These are phyloP conservation scores for Exophiala sp. DNA, from an alignment of 2,329 filamentous ascomycete species.

Conservation along the genomic window DNA sequence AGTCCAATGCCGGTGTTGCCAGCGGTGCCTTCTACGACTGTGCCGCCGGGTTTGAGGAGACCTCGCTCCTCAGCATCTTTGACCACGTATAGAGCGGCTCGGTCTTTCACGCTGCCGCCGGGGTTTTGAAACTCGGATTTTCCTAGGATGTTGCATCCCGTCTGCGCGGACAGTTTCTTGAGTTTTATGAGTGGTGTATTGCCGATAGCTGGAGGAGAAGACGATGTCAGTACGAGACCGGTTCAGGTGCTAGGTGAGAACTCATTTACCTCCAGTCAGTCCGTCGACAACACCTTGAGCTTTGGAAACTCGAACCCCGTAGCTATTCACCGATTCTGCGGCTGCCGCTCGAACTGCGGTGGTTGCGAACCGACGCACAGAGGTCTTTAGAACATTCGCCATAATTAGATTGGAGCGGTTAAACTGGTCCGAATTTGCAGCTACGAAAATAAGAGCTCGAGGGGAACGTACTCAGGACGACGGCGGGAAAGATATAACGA, in stretches of 20 bases:
- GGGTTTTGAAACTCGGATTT: constrained; percentile 99
- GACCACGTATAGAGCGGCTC: constrained; percentile 89
- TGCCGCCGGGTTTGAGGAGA: constrained; percentile 75
- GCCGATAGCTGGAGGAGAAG: constrained; percentile 67
- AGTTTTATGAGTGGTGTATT: constrained; percentile 93
- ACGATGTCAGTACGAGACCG: not conserved
- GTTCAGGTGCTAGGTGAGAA: no score
- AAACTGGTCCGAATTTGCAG: no score
- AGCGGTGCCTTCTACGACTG: constrained; percentile 92
- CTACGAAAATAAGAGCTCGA: not conserved
- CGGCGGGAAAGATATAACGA: not conserved
- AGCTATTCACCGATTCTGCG: constrained; percentile 36
- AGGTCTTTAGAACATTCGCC: constrained; percentile 21
- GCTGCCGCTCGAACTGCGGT: constrained; percentile 53
- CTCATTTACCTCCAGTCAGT: constrained; percentile 81
- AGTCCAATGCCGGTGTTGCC: constrained; percentile 98
- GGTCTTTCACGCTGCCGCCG: constrained; percentile 91
- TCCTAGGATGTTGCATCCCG: constrained; percentile 87
- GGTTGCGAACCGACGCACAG: constrained; percentile 56
- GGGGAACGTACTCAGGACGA: not conserved
- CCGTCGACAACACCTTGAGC: constrained; percentile 74
- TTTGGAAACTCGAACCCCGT: constrained; percentile 67
- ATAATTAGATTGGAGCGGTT: no score
- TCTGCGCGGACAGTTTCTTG: constrained; percentile 79
- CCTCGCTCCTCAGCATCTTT: constrained; percentile 87